phyloP scores from a whole-genome alignment of 257 asterid species.

The Nicotiana sylvestris region DNA sequence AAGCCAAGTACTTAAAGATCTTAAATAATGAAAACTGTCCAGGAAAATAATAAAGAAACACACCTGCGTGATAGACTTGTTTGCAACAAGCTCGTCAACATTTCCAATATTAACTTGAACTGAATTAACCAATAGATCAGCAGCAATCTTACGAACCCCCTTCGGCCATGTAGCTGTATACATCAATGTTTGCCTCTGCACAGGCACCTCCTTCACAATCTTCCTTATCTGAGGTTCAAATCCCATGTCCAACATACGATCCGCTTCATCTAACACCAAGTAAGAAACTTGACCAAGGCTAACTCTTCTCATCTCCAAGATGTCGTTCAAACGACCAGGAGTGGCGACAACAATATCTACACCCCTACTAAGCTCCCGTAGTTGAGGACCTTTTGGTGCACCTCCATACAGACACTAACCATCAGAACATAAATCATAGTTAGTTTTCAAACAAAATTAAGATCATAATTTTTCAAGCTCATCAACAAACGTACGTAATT shows the following conservation, averaged over 20 bases:
- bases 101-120: conserved; percentile 96
- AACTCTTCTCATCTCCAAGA: conserved; percentile 13
- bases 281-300: conserved; percentile 15
- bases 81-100: conserved; percentile 89
- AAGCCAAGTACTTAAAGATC: background rate
- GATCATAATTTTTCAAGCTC: background rate
- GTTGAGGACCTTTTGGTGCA: conserved; percentile 90
- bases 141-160: conserved; percentile 95
- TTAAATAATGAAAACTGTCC: background rate
- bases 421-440: background rate
- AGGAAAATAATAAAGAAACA: background rate
- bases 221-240: conserved; percentile 27
- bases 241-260: conserved; percentile 29
- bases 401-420: conserved; percentile 93
- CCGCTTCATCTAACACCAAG: conserved; percentile 25
- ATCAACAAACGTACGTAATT: background rate
- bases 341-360: conserved; percentile 24
- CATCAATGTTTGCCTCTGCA: conserved; percentile 90
- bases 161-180: conserved; percentile 99
- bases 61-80: conserved; percentile 98
- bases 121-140: conserved; percentile 76
- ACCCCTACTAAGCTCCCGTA: conserved; percentile 56
- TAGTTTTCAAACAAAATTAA: conserved; percentile 1
- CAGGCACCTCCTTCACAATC: conserved; percentile 37
- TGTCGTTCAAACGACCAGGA: conserved; percentile 24